These are phyloP conservation scores for Claviceps humidiphila DNA, from an alignment of 2,329 filamentous ascomycete genomes.

Conservation along the genomic window DNA sequence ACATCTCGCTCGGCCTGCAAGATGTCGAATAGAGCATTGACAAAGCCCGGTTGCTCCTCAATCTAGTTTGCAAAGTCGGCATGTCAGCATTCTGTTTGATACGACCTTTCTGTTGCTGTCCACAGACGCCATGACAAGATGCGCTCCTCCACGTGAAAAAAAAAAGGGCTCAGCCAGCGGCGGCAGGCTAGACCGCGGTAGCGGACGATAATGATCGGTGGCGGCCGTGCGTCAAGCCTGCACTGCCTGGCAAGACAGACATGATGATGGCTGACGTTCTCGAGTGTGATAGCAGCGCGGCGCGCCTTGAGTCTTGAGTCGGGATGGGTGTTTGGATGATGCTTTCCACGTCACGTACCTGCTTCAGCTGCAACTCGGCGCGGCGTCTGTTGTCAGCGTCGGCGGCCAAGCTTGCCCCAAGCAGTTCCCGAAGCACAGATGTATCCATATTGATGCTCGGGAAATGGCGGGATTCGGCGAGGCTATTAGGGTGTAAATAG, in stretches of 20 bases:
- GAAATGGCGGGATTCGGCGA: constrained; percentile 1
- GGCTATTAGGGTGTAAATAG: not conserved
- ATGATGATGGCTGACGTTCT: not conserved
- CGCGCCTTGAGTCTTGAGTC: not conserved
- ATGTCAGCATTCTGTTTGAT: not conserved
- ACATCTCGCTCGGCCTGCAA: constrained; percentile 77
- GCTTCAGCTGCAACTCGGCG: constrained; percentile 70
- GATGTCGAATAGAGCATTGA: constrained; percentile 80
- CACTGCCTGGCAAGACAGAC: not conserved
- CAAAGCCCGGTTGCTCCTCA: constrained; percentile 80
- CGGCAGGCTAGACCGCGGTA: not conserved
- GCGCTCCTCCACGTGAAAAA: not conserved
- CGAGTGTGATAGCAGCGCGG: not conserved
- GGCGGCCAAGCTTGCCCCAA: constrained; percentile 61
- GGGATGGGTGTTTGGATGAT: not conserved
- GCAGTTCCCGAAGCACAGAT: constrained; percentile 60
- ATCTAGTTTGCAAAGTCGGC: constrained; percentile 41
- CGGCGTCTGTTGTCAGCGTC: constrained; percentile 63
- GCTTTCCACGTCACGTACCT: constrained; percentile 38
- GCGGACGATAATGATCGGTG: not conserved
- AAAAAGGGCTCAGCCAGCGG: not conserved
- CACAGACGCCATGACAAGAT: not conserved
- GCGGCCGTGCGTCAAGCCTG: not conserved
- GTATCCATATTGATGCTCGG: constrained; percentile 48
- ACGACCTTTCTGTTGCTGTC: not conserved